phyloP scores from a whole-genome alignment of 805 yeast genomes.

The Kuraishia floccosa region DNA sequence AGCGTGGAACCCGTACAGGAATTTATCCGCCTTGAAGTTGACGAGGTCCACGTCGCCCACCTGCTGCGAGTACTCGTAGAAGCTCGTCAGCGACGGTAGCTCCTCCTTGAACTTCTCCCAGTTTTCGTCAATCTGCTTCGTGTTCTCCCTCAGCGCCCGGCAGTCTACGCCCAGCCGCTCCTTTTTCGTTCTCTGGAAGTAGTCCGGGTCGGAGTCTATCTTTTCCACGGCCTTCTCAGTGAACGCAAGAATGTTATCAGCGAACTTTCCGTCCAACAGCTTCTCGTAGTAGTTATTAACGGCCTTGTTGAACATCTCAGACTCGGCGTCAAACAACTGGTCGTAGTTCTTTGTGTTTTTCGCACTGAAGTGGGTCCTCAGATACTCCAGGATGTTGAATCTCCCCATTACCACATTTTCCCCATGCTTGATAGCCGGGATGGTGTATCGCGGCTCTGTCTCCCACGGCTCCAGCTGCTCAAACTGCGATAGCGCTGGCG shows the following conservation, averaged over 20 bases:
- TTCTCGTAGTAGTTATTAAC: background rate
- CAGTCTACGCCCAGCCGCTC: slow-evolving; percentile 1
- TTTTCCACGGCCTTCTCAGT: slow-evolving; percentile 1
- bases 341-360: background rate
- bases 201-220: slow-evolving; percentile 1
- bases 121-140: background rate
- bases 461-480: background rate
- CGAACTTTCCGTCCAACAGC: background rate
- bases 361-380: background rate
- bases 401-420: slow-evolving; percentile 3
- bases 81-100: background rate
- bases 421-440: slow-evolving; percentile 1
- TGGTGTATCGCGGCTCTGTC: slow-evolving; percentile 1
- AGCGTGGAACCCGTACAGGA: slow-evolving; percentile 1
- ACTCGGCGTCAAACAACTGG: background rate
- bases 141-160: background rate
- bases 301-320: background rate
- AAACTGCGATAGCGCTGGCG: slow-evolving; percentile 1
- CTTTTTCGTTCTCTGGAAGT: background rate
- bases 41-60: background rate
- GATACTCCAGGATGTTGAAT: slow-evolving; percentile 1
- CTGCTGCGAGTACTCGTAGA: background rate
- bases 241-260: background rate
- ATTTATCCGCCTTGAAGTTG: slow-evolving; percentile 1
- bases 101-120: background rate